Evolutionary conservation across 768 basidiomycete genomes (phyloP).

Genomic region (Psilocybe tampanensis): DNA sequence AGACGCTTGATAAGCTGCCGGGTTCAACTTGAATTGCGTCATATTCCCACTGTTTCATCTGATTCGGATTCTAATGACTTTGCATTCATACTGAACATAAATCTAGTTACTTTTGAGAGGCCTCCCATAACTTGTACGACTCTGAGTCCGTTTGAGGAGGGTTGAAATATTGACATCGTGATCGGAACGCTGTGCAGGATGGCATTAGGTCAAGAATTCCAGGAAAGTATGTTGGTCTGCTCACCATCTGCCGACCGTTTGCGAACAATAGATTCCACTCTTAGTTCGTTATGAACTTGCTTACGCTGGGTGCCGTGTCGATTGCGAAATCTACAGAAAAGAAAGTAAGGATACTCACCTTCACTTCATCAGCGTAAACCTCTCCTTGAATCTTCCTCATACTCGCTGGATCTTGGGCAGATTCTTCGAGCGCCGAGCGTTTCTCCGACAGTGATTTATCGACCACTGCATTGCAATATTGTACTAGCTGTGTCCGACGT

Average conservation of each 20-base stretch:
- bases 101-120: constrained; percentile 20
- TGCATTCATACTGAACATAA: not conserved
- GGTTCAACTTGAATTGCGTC: constrained; percentile 25
- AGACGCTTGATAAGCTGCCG: not conserved
- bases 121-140: constrained; percentile 39
- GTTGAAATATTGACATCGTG: constrained; percentile 79
- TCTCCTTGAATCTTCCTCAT: constrained; percentile 56
- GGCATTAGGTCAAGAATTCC: not conserved
- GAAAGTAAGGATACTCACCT: constrained; percentile 44
- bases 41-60: constrained; percentile 22
- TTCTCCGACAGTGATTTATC: constrained; percentile 66
- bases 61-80: not conserved
- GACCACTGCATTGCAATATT: constrained; percentile 74
- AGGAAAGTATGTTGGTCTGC: constrained; percentile 19
- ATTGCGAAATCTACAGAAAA: not conserved
- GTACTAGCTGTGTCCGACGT: constrained; percentile 69
- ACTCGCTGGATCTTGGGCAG: constrained; percentile 43
- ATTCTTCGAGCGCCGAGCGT: constrained; percentile 43
- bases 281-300: constrained; percentile 75
- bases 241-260: constrained; percentile 71
- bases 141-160: constrained; percentile 65
- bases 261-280: constrained; percentile 72
- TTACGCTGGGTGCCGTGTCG: constrained; percentile 47
- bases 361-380: constrained; percentile 68
- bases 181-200: constrained; percentile 62